These are phyloP conservation scores for Kockovaella imperatae DNA, from an alignment of 768 basidiomycete genomes.

Conservation along the genomic window DNA sequence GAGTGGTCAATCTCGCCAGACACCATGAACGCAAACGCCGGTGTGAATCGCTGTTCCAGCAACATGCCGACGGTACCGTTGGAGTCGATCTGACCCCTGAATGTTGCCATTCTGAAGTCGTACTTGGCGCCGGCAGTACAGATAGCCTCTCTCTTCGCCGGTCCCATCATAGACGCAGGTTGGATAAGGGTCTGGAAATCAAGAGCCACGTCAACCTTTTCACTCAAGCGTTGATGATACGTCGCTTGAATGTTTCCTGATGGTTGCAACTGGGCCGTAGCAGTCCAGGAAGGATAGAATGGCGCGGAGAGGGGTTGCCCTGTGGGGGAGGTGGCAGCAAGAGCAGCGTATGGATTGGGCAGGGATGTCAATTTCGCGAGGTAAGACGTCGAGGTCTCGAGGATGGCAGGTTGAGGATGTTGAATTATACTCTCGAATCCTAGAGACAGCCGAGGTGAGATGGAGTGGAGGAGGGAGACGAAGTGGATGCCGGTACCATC, in stretches of 20 bases:
- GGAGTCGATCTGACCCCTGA: conserved; percentile 89
- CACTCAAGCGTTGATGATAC: conserved; percentile 92
- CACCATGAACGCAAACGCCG: conserved; percentile 87
- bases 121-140: conserved; percentile 95
- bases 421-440: conserved; percentile 81
- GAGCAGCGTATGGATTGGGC: conserved; percentile 22
- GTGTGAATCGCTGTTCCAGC: conserved; percentile 91
- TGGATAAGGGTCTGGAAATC: conserved; percentile 67
- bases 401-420: conserved; percentile 58
- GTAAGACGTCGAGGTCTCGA: conserved; percentile 51
- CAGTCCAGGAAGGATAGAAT: conserved; percentile 60
- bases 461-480: conserved; percentile 82
- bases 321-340: conserved; percentile 26
- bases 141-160: conserved; percentile 75
- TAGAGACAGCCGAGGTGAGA: conserved; percentile 80
- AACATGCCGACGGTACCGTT: conserved; percentile 90
- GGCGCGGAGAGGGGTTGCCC: conserved; percentile 24
- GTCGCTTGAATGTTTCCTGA: conserved; percentile 78
- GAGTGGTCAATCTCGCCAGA: conserved; percentile 98
- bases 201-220: conserved; percentile 95
- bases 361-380: conserved; percentile 46
- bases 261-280: conserved; percentile 80
- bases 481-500: conserved; percentile 88
- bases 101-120: conserved; percentile 85
- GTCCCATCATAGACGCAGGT: conserved; percentile 51